Conservation (phyloP, 2,329 filamentous ascomycete genomes). For the Teratosphaeria destructans region DNA sequence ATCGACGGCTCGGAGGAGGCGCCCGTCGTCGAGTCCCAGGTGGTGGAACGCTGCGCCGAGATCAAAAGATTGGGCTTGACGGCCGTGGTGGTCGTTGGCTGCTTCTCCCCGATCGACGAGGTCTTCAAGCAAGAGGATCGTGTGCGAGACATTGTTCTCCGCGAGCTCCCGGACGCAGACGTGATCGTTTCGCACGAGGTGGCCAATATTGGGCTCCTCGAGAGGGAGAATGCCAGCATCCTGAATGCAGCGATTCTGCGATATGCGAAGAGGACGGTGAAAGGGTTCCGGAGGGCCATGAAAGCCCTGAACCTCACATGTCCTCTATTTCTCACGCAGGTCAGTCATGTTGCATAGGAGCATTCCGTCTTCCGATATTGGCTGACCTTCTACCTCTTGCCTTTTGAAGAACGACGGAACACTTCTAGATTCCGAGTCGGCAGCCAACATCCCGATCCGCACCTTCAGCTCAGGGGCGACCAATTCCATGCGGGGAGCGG, state of each 20-base stretch:
- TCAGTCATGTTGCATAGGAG: background rate
- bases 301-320: slow-evolving; percentile 33
- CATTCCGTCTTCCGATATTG: background rate
- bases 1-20: slow-evolving; percentile 35
- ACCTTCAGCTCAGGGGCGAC: slow-evolving; percentile 44
- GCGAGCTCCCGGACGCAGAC: slow-evolving; percentile 38
- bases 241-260: slow-evolving; percentile 40
- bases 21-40: slow-evolving; percentile 34
- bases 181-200: slow-evolving; percentile 43
- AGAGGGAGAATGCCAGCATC: slow-evolving; percentile 42
- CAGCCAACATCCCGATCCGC: slow-evolving; percentile 39
- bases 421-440: slow-evolving; percentile 36
- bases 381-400: background rate
- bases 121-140: slow-evolving; percentile 44
- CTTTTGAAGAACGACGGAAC: slow-evolving; percentile 37
- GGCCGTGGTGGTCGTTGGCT: slow-evolving; percentile 45
- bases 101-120: slow-evolving; percentile 50
- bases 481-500: slow-evolving; percentile 45
- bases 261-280: slow-evolving; percentile 37
- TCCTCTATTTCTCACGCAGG: slow-evolving; percentile 41
- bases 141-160: slow-evolving; percentile 38
- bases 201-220: slow-evolving; percentile 40
- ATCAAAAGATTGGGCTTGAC: slow-evolving; percentile 35
- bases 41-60: slow-evolving; percentile 33
- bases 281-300: slow-evolving; percentile 37